Evolutionary conservation across 2,329 filamentous ascomycete species (phyloP).

Genomic region (Pestalotiopsis fici): DNA sequence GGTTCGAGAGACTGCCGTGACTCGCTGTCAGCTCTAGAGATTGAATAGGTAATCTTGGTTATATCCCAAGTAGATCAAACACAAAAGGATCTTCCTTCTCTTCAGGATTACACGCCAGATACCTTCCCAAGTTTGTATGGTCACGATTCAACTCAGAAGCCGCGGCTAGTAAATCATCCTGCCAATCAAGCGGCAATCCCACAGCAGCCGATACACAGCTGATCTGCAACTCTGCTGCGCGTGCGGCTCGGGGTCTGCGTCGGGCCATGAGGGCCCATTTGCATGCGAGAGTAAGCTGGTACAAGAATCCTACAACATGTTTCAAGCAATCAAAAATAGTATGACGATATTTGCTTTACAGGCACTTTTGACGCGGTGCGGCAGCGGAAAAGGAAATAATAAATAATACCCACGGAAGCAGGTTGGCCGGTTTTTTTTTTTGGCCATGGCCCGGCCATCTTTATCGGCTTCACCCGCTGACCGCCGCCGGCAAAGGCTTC

Average conservation of each 20-base stretch:
- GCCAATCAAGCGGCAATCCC: constrained; percentile 19
- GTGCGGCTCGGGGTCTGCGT: not conserved
- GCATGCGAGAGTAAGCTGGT: not conserved
- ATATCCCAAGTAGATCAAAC: not conserved
- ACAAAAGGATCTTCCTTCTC: not conserved
- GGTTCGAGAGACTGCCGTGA: not conserved
- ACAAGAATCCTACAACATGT: not conserved
- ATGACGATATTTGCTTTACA: not conserved
- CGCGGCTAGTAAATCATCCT: constrained; percentile 14
- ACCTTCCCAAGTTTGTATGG: not conserved
- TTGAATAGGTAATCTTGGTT: too few relatives aligned
- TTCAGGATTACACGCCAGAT: not conserved
- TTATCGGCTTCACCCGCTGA: not conserved
- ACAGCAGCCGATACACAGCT: not conserved
- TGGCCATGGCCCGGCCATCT: not conserved
- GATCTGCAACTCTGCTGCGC: constrained; percentile 7
- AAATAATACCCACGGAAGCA: not conserved
- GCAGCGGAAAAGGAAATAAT: not conserved
- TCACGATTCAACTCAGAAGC: not conserved
- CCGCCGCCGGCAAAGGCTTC: not conserved
- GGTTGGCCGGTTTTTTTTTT: not conserved
- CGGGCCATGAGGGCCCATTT: not conserved
- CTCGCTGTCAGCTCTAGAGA: not conserved
- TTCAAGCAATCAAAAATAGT: not conserved
- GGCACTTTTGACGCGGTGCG: not conserved